Conservation (phyloP, 371 early-diverging fungal genomes). For the Rhizopus sp. region DNA sequence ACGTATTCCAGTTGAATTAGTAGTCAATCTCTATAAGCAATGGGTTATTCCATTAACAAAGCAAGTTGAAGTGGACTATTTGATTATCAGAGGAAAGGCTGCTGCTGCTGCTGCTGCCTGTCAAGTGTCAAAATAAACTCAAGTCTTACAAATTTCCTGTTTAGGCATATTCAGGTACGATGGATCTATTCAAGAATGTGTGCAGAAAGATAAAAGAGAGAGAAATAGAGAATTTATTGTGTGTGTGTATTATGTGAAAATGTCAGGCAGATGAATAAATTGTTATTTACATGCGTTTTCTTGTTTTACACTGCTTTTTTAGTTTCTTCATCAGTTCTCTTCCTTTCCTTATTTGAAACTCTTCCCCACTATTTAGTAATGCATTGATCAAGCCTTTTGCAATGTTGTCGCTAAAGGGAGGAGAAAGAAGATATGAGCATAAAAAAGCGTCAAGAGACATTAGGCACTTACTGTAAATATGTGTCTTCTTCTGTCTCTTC, state of each 20-base stretch:
- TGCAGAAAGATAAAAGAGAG: no score
- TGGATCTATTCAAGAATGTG: no score
- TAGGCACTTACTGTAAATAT: slow-evolving; percentile 18
- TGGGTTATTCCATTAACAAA: slow-evolving; percentile 89
- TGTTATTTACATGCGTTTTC: slow-evolving; percentile 8
- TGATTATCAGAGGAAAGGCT: slow-evolving; percentile 63
- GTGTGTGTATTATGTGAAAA: neutral
- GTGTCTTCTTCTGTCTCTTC: slow-evolving; percentile 22
- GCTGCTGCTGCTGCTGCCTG: slow-evolving; percentile 11
- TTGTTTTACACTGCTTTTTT: slow-evolving; percentile 13
- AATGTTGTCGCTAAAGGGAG: slow-evolving; percentile 26
- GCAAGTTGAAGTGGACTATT: slow-evolving; percentile 92
- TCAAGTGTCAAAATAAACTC: slow-evolving; percentile 5
- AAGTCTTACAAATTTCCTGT: no score
- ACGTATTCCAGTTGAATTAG: slow-evolving; percentile 73
- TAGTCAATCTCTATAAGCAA: slow-evolving; percentile 86
- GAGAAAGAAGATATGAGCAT: neutral
- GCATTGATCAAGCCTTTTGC: slow-evolving; percentile 28
- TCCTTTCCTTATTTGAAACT: slow-evolving; percentile 18
- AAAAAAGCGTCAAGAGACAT: neutral
- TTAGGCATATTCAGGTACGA: no score
- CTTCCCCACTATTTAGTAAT: slow-evolving; percentile 26
- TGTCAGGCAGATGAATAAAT: neutral
- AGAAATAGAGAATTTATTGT: neutral
- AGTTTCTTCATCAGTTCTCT: slow-evolving; percentile 12